Evolutionary conservation across 352 stramenopile species (phyloP).

Genomic region (Pythium aquatile): DNA sequence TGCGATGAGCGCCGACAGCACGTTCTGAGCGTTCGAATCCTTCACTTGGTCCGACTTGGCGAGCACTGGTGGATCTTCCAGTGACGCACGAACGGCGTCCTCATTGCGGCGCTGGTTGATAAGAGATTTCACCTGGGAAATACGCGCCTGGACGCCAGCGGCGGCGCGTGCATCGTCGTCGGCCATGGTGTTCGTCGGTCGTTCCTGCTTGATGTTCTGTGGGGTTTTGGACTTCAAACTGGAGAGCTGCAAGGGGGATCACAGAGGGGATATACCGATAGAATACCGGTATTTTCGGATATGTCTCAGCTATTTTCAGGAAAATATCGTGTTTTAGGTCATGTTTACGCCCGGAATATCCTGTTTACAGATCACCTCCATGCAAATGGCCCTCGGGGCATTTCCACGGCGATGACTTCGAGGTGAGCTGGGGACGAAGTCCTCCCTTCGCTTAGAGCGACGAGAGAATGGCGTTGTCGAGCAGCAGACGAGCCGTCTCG

Average conservation of each 20-base stretch:
- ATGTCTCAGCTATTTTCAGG: neutral
- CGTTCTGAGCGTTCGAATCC: constrained; percentile 74
- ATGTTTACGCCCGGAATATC: neutral
- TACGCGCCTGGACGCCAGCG: constrained; percentile 57
- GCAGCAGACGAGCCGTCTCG: constrained; percentile 54
- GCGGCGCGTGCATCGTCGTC: constrained; percentile 56
- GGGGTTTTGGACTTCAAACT: constrained; percentile 23
- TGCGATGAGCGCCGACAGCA: constrained; percentile 67
- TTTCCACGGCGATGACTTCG: neutral
- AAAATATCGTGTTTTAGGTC: neutral
- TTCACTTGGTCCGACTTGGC: constrained; percentile 66
- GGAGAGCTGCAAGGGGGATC: constrained; percentile 5
- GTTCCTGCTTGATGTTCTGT: neutral
- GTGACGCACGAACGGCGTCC: constrained; percentile 67
- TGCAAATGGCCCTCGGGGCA: neutral
- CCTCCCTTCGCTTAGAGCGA: constrained; percentile 7
- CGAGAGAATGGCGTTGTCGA: constrained; percentile 60
- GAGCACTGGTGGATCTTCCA: constrained; percentile 70
- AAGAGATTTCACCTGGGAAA: constrained; percentile 63
- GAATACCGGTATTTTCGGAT: neutral
- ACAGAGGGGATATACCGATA: neutral
- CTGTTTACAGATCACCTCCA: neutral
- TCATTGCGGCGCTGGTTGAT: constrained; percentile 80
- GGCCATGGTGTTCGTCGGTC: constrained; percentile 35
- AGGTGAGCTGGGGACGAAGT: neutral